phyloP scores from a whole-genome alignment of 2,329 filamentous ascomycete genomes.

The Fusarium scirpi region DNA sequence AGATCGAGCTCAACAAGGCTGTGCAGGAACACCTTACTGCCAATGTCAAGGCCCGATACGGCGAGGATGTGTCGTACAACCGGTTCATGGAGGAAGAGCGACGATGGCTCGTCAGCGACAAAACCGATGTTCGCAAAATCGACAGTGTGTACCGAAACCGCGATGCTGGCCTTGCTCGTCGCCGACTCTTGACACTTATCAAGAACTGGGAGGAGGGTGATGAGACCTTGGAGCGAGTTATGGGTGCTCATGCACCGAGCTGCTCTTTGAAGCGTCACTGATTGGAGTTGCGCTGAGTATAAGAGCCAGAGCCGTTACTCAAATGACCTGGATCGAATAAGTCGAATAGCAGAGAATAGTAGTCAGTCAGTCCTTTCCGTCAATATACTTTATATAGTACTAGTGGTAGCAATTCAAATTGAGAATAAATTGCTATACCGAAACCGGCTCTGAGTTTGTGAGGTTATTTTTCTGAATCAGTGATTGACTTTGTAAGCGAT shows the following conservation, averaged over 20 bases:
- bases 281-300: neutral
- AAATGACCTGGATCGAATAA: neutral
- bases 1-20: slow-evolving; percentile 47
- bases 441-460: neutral
- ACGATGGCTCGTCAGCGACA: slow-evolving; percentile 56
- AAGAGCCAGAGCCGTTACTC: neutral
- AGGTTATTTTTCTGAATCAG: neutral
- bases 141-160: slow-evolving; percentile 59
- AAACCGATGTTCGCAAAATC: slow-evolving; percentile 56
- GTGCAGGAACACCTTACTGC: slow-evolving; percentile 49
- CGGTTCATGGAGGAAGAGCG: slow-evolving; percentile 53
- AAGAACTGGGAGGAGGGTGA: slow-evolving; percentile 58
- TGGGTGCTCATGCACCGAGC: slow-evolving; percentile 48
- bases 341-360: neutral
- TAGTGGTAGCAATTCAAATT: slow-evolving; percentile 1
- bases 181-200: slow-evolving; percentile 51
- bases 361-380: neutral
- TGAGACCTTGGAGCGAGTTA: slow-evolving; percentile 53
- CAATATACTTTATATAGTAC: neutral
- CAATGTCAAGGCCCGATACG: slow-evolving; percentile 51
- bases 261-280: slow-evolving; percentile 43
- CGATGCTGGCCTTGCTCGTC: slow-evolving; percentile 54
- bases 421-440: neutral
- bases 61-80: slow-evolving; percentile 47
- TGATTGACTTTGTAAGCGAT: neutral